Conservation (phyloP, 768 basidiomycete genomes). For the Sporobolomyces pararoseus region DNA sequence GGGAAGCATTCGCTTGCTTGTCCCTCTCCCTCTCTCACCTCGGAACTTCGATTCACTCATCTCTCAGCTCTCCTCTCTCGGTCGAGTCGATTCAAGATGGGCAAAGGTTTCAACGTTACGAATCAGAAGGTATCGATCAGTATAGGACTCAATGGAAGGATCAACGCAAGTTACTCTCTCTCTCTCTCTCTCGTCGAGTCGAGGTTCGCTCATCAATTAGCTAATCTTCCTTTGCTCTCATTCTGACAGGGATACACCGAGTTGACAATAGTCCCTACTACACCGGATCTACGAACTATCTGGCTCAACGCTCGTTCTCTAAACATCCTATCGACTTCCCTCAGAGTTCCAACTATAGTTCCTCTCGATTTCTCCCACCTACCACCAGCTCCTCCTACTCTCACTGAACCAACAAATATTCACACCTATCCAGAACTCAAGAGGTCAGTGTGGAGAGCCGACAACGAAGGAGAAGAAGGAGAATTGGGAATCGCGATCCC, state of each 20-base stretch:
- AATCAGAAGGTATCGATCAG: constrained; percentile 91
- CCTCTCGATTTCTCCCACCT: constrained; percentile 71
- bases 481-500: constrained; percentile 88
- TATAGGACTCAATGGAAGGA: constrained; percentile 80
- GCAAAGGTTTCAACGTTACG: constrained; percentile 41
- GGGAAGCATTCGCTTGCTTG: constrained; percentile 40
- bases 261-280: constrained; percentile 78
- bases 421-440: constrained; percentile 90
- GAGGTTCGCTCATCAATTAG: constrained; percentile 1
- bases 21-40: constrained; percentile 1
- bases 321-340: constrained; percentile 23
- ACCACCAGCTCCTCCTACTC: constrained; percentile 63
- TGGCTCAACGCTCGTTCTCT: constrained; percentile 79
- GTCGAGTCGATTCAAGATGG: constrained; percentile 29
- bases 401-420: constrained; percentile 63
- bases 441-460: constrained; percentile 80
- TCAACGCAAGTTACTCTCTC: constrained; percentile 62
- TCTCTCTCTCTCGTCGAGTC: not conserved
- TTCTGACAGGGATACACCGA: constrained; percentile 92
- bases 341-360: constrained; percentile 55
- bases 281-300: constrained; percentile 71
- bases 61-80: not conserved
- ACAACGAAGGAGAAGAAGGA: constrained; percentile 88
- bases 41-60: too few relatives aligned
- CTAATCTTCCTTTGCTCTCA: too few relatives aligned